Evolutionary conservation across 2,329 filamentous ascomycete species (phyloP).

Genomic region (Diaporthe australafricana): DNA sequence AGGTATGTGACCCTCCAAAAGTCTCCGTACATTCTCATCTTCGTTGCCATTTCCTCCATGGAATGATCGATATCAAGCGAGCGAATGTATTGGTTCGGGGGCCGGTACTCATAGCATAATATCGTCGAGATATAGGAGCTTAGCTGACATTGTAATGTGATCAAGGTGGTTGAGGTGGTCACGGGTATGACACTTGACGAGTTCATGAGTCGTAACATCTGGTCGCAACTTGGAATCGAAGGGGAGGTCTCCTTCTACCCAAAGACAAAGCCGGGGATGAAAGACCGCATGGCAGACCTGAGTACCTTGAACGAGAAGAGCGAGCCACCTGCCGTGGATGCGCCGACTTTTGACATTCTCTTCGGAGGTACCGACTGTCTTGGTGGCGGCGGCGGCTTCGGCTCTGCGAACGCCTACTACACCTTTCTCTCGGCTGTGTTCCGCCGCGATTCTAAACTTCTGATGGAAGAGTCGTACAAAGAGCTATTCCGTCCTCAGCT

Average conservation of each 20-base stretch:
- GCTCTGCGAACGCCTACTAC: constrained; percentile 40
- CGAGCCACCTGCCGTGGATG: constrained; percentile 40
- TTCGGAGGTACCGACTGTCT: constrained; percentile 40
- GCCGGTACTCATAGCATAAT: too few relatives aligned
- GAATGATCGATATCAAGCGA: too few relatives aligned
- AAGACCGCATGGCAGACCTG: constrained; percentile 39
- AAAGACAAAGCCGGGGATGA: constrained; percentile 38
- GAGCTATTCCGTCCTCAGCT: constrained; percentile 45
- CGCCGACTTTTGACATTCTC: constrained; percentile 38
- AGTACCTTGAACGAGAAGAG: constrained; percentile 39
- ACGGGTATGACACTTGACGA: constrained; percentile 41
- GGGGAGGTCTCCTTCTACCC: constrained; percentile 43
- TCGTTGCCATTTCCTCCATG: too few relatives aligned
- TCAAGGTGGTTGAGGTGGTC: constrained; percentile 38
- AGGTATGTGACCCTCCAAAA: constrained; percentile 10
- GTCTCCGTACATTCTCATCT: too few relatives aligned
- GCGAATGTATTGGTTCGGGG: too few relatives aligned
- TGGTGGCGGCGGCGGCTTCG: constrained; percentile 40
- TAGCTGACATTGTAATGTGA: too few relatives aligned
- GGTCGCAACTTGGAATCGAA: constrained; percentile 38
- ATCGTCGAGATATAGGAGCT: too few relatives aligned
- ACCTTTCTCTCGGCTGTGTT: constrained; percentile 42
- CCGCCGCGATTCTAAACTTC: constrained; percentile 40
- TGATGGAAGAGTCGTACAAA: constrained; percentile 38
- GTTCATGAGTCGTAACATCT: constrained; percentile 40